phyloP scores from a whole-genome alignment of 2,329 filamentous ascomycete species.

The Scytalidium lignicola region DNA sequence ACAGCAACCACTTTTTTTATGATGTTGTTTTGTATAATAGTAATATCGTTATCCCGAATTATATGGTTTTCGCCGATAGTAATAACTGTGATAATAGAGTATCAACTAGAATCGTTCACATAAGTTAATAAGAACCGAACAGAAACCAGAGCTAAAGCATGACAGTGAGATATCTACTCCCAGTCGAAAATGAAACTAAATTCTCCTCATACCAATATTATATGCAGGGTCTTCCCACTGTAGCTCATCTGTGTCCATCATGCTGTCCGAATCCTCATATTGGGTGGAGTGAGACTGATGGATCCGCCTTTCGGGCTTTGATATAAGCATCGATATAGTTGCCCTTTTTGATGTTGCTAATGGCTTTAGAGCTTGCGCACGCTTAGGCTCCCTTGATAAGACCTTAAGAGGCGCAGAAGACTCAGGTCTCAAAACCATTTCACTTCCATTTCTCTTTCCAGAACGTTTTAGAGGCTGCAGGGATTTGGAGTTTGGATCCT shows the following conservation, averaged over 20 bases:
- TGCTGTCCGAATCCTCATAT: conserved; percentile 5
- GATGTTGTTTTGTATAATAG: too few relatives aligned
- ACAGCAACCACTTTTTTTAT: too few relatives aligned
- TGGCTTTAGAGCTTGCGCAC: too few relatives aligned
- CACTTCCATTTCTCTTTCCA: too few relatives aligned
- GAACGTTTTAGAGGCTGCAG: too few relatives aligned
- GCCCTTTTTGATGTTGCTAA: too few relatives aligned
- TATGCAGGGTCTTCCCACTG: conserved; percentile 18
- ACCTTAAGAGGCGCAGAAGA: too few relatives aligned
- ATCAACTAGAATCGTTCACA: background rate
- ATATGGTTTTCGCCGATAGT: background rate
- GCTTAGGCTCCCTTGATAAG: too few relatives aligned
- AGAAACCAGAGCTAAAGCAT: background rate
- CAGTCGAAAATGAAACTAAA: background rate
- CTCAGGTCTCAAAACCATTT: too few relatives aligned
- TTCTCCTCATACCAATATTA: conserved; percentile 13
- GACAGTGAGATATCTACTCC: background rate
- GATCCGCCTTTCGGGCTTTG: too few relatives aligned
- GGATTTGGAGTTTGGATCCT: conserved; percentile 5
- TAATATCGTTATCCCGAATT: background rate
- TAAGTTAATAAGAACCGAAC: background rate
- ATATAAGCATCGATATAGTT: too few relatives aligned
- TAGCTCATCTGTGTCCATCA: conserved; percentile 22
- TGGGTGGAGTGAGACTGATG: too few relatives aligned
- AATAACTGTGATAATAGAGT: background rate